These are phyloP conservation scores for Coniosporium apollinis DNA, from an alignment of 495 filamentous ascomycete genomes.

Conservation along the genomic window DNA sequence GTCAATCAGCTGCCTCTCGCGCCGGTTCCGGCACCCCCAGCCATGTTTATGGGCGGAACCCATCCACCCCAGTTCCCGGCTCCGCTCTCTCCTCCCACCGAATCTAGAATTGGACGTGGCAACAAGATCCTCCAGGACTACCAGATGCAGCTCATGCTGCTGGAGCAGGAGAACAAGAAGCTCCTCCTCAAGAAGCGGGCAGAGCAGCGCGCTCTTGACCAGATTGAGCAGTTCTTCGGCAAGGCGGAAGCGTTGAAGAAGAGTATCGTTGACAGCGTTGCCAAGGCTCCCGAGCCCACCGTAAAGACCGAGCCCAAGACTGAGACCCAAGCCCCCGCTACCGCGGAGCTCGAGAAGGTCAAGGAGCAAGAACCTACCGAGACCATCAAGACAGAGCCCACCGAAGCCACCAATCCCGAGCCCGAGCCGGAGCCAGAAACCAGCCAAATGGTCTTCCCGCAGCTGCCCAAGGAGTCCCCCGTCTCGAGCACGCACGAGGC, in stretches of 20 bases:
- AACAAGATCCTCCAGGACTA: too few relatives aligned
- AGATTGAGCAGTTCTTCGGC: constrained; percentile 3
- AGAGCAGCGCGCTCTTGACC: constrained; percentile 3
- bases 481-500: constrained; percentile 57
- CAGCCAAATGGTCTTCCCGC: constrained; percentile 91
- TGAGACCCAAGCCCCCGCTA: constrained; percentile 4
- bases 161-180: constrained; percentile 5
- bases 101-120: too few relatives aligned
- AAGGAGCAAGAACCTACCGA: neutral
- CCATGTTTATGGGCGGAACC: neutral
- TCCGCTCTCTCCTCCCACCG: neutral
- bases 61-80: too few relatives aligned
- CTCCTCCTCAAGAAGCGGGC: constrained; percentile 11
- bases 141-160: constrained; percentile 5
- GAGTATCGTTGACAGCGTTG: neutral
- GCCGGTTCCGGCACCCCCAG: constrained; percentile 1
- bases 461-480: constrained; percentile 87
- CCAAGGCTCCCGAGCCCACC: constrained; percentile 2
- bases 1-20: constrained; percentile 2
- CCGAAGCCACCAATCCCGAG: neutral
- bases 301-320: constrained; percentile 4
- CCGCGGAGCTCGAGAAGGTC: constrained; percentile 8
- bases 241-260: constrained; percentile 16
- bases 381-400: constrained; percentile 5
- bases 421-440: constrained; percentile 15